Percentiles rank a stretch among this genome's conserved stretches.
Conservation (phyloP, 2,329 filamentous ascomycete species). For the Neospermospora avenae region DNA sequence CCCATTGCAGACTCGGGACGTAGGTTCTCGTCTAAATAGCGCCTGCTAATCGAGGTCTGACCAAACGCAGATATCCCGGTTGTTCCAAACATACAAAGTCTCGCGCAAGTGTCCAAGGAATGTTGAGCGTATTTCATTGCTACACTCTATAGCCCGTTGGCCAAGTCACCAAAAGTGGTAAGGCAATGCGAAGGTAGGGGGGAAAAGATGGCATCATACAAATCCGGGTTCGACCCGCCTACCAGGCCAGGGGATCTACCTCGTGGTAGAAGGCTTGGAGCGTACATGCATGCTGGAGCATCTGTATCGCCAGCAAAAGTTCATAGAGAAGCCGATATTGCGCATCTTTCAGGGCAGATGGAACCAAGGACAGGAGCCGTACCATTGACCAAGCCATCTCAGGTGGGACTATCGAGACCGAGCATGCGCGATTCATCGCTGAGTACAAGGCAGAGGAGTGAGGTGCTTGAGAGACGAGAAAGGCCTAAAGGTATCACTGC, state of each 20-base stretch:
- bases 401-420: slow-evolving; percentile 26
- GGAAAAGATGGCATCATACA: slow-evolving; percentile 43
- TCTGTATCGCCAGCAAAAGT: slow-evolving; percentile 15
- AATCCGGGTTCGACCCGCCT: slow-evolving; percentile 41
- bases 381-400: slow-evolving; percentile 16
- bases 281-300: slow-evolving; percentile 21
- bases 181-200: slow-evolving; percentile 25
- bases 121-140: slow-evolving; percentile 22
- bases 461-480: slow-evolving; percentile 20
- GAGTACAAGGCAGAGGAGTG: slow-evolving; percentile 18
- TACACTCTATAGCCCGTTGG: slow-evolving; percentile 28
- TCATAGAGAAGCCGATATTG: slow-evolving; percentile 42
- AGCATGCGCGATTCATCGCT: slow-evolving; percentile 24
- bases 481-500: slow-evolving; percentile 16
- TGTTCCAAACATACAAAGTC: slow-evolving; percentile 14
- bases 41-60: slow-evolving; percentile 12
- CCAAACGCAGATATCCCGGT: slow-evolving; percentile 19
- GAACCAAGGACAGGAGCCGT: slow-evolving; percentile 19
- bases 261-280: slow-evolving; percentile 32
- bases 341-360: slow-evolving; percentile 33
- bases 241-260: slow-evolving; percentile 40
- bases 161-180: slow-evolving; percentile 18
- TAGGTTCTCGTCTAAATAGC: slow-evolving; percentile 14
- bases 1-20: slow-evolving; percentile 17
- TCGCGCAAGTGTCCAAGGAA: slow-evolving; percentile 21